Conservation (phyloP, 2,329 filamentous ascomycete species). For the Monilinia fructigena region DNA sequence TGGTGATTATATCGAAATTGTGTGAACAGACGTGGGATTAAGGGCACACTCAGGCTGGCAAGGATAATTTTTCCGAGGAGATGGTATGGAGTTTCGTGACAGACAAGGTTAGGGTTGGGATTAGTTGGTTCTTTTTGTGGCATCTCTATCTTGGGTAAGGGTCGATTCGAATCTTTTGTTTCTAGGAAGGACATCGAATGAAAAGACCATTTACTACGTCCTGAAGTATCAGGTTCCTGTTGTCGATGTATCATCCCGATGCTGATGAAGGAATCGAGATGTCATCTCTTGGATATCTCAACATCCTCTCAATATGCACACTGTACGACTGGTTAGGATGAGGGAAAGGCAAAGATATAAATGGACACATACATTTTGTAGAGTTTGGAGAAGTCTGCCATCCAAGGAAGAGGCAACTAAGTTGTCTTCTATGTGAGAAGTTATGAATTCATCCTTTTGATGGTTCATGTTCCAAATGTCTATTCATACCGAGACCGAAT, state of each 20-base stretch:
- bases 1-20: not conserved
- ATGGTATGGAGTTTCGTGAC: not conserved
- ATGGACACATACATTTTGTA: not conserved
- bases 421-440: too few relatives aligned
- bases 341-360: not conserved
- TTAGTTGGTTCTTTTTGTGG: slow-evolving; percentile 1
- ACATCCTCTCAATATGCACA: not conserved
- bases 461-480: not conserved
- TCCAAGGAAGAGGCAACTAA: not conserved
- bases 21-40: not conserved
- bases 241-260: not conserved
- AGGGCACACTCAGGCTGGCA: not conserved
- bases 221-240: slow-evolving; percentile 18
- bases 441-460: not conserved
- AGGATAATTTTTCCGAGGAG: not conserved
- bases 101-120: not conserved
- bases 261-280: not conserved
- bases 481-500: not conserved
- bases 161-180: slow-evolving; percentile 1
- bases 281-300: not conserved
- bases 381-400: not conserved
- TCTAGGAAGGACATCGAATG: not conserved
- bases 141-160: slow-evolving; percentile 1
- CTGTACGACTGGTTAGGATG: not conserved
- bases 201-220: not conserved